Evolutionary conservation across 1,139 yeast species (phyloP).

Genomic region (Kazachstania sp.): DNA sequence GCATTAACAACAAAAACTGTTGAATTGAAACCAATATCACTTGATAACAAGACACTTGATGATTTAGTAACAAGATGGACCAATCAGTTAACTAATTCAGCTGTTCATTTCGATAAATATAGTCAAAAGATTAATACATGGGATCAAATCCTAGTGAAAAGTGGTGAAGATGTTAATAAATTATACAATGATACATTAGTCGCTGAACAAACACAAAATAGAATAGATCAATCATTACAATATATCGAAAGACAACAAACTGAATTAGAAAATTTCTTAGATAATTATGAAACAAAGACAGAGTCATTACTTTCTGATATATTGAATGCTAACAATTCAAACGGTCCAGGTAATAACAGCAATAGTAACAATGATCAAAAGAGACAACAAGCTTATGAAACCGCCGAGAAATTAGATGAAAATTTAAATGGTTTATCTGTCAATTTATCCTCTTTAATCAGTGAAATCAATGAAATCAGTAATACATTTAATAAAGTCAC

Average conservation of each 20-base stretch:
- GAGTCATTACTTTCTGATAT: conserved; percentile 44
- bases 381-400: conserved; percentile 80
- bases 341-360: conserved; percentile 16
- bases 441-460: conserved; percentile 66
- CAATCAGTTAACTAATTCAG: conserved; percentile 64
- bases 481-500: conserved; percentile 66
- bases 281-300: conserved; percentile 80
- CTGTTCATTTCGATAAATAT: conserved; percentile 68
- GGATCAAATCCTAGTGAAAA: conserved; percentile 76
- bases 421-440: conserved; percentile 70
- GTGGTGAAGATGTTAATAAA: conserved; percentile 77
- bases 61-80: conserved; percentile 94
- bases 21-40: conserved; percentile 63
- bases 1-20: conserved; percentile 36
- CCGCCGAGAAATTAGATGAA: conserved; percentile 81
- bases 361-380: conserved; percentile 54
- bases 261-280: conserved; percentile 74
- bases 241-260: conserved; percentile 90
- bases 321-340: conserved; percentile 30
- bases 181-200: conserved; percentile 69
- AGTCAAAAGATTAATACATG: conserved; percentile 69
- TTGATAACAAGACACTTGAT: conserved; percentile 86
- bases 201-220: conserved; percentile 78
- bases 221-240: conserved; percentile 76
- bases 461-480: conserved; percentile 81